Evolutionary conservation across 176 grass and related monocot species (phyloP).

Genomic region (Phoenix roebelenii): DNA sequence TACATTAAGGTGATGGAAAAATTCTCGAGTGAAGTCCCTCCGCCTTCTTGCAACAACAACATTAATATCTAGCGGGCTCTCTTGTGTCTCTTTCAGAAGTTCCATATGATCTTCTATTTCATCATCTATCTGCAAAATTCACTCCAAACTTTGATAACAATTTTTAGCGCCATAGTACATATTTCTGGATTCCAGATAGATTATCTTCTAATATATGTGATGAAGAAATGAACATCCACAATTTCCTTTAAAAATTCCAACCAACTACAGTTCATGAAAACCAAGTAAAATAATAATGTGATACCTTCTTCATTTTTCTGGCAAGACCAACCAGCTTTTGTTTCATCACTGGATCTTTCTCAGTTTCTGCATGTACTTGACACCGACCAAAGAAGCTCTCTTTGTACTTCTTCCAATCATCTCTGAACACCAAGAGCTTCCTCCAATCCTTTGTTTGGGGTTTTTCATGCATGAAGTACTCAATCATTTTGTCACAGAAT

Average conservation of each 20-base stretch:
- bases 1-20: constrained; percentile 72
- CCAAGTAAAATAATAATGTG: background rate
- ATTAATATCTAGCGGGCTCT: constrained; percentile 68
- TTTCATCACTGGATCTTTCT: constrained; percentile 44
- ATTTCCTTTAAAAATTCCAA: no score
- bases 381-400: constrained; percentile 49
- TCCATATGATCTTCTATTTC: constrained; percentile 90
- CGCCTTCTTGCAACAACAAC: constrained; percentile 66
- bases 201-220: background rate
- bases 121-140: constrained; percentile 43
- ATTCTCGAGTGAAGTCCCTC: constrained; percentile 69
- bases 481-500: constrained; percentile 82
- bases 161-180: no score
- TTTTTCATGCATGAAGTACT: constrained; percentile 71
- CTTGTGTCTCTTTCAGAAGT: constrained; percentile 62
- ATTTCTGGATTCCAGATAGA: no score
- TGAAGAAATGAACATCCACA: background rate
- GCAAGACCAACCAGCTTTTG: constrained; percentile 71
- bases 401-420: constrained; percentile 78
- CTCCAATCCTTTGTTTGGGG: constrained; percentile 90
- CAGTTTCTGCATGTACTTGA: constrained; percentile 32
- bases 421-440: constrained; percentile 79
- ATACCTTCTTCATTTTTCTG: constrained; percentile 87
- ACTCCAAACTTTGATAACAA: no score
- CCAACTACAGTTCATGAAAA: no score